phyloP scores from a whole-genome alignment of 768 basidiomycete species.

The Lactifluus subvellereus region DNA sequence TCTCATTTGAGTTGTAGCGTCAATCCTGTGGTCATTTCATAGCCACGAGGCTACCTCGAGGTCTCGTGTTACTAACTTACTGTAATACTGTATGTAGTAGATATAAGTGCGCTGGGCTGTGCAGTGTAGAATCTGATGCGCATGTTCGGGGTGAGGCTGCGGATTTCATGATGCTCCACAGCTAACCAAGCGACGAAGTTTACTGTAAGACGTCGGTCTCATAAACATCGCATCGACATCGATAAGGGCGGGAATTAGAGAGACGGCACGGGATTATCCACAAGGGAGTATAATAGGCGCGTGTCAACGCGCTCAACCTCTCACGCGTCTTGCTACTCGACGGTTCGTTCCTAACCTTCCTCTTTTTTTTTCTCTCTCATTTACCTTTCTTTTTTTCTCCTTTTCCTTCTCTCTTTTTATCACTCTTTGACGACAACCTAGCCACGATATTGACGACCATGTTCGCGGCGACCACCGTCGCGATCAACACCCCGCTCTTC shows the following conservation, averaged over 20 bases:
- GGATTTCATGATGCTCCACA: neutral
- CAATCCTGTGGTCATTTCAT: neutral
- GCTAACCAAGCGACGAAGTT: too few relatives aligned
- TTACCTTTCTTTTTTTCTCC: neutral
- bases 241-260: neutral
- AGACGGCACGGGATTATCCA: neutral
- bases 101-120: neutral
- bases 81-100: neutral
- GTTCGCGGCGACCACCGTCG: constrained; percentile 12
- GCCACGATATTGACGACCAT: constrained; percentile 16
- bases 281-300: constrained; percentile 1
- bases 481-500: constrained; percentile 40
- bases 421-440: constrained; percentile 8
- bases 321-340: constrained; percentile 1
- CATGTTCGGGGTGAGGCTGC: constrained; percentile 10
- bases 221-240: neutral
- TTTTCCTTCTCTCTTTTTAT: constrained; percentile 2
- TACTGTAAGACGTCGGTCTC: too few relatives aligned
- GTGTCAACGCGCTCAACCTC: neutral
- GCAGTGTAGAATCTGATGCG: constrained; percentile 2
- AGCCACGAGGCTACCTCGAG: constrained; percentile 17
- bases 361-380: neutral
- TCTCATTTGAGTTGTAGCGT: constrained; percentile 1
- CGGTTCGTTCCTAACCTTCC: neutral
- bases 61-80: neutral